Base-by-base conservation (phyloP, 768 basidiomycete species). In the Mrakia gelida region DNA sequence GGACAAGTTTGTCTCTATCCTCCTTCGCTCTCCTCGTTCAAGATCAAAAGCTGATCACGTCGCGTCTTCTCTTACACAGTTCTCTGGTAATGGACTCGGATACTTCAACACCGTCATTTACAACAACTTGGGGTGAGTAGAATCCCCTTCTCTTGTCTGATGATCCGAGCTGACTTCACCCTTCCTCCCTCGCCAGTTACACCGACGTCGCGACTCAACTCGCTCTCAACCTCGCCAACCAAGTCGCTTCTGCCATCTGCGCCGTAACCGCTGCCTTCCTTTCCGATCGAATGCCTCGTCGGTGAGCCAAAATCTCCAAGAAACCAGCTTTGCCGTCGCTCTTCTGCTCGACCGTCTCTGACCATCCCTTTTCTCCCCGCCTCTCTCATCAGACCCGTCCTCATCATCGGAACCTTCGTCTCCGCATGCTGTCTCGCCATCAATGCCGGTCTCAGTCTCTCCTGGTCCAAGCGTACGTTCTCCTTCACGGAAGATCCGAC, bases 31-130 rank as follows among this genome's bases (percentile, higher is more conserved):
- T 62, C 5, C 45, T 45, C 45, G 45, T 45, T 45, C 45, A 13
- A 38, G 38, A 38, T 38, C 38, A 8, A 38, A 38, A 8, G 38
- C 45, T 45, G 45, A 45, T 45, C 28, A 43, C 21, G 30, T 61
- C 72, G 26, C 11, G 56, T 21, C 11, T 61, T 28, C 32, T 38
- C 63, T 8, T 38, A 6, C 49, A 41, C 49, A 41, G 26, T 73
- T 72, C 52, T 43, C 34, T 38, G 88, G 88, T 65, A 88, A 88
- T 80, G 88, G 88, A 73, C 84, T 89, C 38, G 88, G 88, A 82
- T 88, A 85, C 78, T 83, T 82, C 82, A 84, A 84, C 75, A 81
- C 80, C 26, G 76, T 77, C 56, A 77, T 71, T 49, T 77, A 71
- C 70, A 59, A 49, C 11, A 75, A 62, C 45, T 45, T 75, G 7